Percentiles rank a stretch among this genome's conserved stretches.
phyloP scores from a whole-genome alignment of 2,329 filamentous ascomycete species.

The Sphaerulina vaccinii region DNA sequence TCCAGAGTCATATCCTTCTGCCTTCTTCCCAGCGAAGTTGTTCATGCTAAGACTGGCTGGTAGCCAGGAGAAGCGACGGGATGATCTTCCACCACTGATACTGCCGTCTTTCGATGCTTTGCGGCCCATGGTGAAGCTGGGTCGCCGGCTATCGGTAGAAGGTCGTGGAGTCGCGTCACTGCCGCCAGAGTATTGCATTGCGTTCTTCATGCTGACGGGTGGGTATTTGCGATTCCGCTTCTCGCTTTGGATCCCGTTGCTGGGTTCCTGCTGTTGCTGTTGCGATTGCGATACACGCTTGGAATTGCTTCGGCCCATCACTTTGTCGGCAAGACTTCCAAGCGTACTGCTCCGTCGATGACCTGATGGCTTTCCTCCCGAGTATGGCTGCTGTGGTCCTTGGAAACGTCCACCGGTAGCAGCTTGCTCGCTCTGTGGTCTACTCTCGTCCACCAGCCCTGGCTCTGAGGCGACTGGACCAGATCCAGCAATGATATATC shows the following conservation, averaged over 20 bases:
- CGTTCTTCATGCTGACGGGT: conserved; percentile 83
- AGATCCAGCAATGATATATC: conserved; percentile 65
- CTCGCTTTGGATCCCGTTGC: conserved; percentile 47
- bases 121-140: conserved; percentile 51
- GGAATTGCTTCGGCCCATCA: conserved; percentile 68
- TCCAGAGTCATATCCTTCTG: conserved; percentile 36
- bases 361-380: conserved; percentile 65
- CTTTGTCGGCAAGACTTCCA: conserved; percentile 67
- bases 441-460: conserved; percentile 51
- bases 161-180: conserved; percentile 52
- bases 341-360: conserved; percentile 65
- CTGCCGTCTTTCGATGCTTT: conserved; percentile 43
- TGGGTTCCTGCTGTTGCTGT: conserved; percentile 38
- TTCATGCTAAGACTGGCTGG: conserved; percentile 50
- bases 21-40: conserved; percentile 40
- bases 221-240: conserved; percentile 75
- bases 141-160: conserved; percentile 50
- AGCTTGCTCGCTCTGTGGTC: conserved; percentile 56
- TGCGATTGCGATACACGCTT: conserved; percentile 34
- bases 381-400: conserved; percentile 49
- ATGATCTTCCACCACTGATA: conserved; percentile 39
- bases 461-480: conserved; percentile 57
- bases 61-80: conserved; percentile 52
- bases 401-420: conserved; percentile 50
- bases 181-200: conserved; percentile 57